Evolutionary conservation across 2,329 filamentous ascomycete genomes (phyloP).

Genomic region (Trichoderma harzianum): DNA sequence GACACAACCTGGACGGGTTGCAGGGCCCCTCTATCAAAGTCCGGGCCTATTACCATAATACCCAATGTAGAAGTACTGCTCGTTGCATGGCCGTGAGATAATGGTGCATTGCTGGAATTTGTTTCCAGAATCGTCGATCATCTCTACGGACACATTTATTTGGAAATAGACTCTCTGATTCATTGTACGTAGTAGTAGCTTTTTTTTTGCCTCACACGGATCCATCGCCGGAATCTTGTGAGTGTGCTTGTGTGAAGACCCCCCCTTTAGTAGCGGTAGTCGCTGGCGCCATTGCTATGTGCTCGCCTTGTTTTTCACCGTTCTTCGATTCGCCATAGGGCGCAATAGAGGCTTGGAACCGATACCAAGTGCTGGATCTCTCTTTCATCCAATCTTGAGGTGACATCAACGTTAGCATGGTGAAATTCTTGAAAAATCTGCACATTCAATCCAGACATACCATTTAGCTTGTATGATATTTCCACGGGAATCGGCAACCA

Average conservation of each 20-base stretch:
- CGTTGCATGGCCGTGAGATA: neutral
- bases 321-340: neutral
- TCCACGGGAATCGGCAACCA: neutral
- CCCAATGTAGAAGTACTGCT: neutral
- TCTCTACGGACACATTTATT: neutral
- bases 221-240: neutral
- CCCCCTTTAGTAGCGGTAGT: neutral
- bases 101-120: neutral
- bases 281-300: neutral
- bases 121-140: neutral
- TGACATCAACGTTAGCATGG: neutral
- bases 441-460: neutral
- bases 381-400: neutral
- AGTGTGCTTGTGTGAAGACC: neutral
- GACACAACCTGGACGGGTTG: too few species aligned
- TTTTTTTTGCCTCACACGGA: neutral
- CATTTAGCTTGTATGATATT: neutral
- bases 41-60: too few species aligned
- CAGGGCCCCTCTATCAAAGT: too few species aligned
- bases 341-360: neutral
- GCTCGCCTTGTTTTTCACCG: neutral
- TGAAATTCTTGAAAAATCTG: neutral
- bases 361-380: neutral
- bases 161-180: neutral
- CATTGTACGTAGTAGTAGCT: neutral